phyloP scores from a whole-genome alignment of 176 grass and related monocot genomes.

The Saccharum spontaneum region DNA sequence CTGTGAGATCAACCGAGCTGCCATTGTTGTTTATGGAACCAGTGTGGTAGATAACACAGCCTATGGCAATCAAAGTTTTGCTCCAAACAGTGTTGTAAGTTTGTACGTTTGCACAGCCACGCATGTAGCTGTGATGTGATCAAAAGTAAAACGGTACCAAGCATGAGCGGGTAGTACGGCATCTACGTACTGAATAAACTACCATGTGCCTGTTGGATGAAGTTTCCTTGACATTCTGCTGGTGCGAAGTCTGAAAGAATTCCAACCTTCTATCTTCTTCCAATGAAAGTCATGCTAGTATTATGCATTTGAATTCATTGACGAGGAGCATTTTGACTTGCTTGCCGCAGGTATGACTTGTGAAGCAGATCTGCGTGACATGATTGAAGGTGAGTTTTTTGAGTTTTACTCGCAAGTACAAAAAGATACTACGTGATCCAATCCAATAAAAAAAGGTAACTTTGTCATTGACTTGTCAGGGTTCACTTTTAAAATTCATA shows the following conservation, averaged over 20 bases:
- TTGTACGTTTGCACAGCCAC: neutral
- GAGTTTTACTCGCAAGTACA: slow-evolving; percentile 10
- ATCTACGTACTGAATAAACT: neutral
- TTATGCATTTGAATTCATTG: neutral
- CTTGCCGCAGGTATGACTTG: neutral
- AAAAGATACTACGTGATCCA: neutral
- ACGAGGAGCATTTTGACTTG: slow-evolving; percentile 20
- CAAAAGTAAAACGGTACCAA: neutral
- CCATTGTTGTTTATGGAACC: neutral
- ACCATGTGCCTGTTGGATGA: neutral
- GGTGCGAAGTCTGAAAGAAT: slow-evolving; percentile 11
- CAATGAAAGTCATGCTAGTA: neutral
- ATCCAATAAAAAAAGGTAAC: neutral
- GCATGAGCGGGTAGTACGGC: neutral
- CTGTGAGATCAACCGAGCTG: neutral
- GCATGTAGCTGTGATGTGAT: too few species aligned
- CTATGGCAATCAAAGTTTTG: neutral
- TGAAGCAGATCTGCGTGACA: too few species aligned
- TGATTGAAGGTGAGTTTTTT: neutral
- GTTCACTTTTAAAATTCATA: neutral
- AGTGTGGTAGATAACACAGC: neutral
- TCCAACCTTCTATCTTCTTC: neutral
- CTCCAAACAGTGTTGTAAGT: slow-evolving; percentile 14
- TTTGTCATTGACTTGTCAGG: neutral
- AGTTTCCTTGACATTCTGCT: neutral